Conservation (phyloP, 2,329 filamentous ascomycete species). For the Fusarium newnesense region DNA sequence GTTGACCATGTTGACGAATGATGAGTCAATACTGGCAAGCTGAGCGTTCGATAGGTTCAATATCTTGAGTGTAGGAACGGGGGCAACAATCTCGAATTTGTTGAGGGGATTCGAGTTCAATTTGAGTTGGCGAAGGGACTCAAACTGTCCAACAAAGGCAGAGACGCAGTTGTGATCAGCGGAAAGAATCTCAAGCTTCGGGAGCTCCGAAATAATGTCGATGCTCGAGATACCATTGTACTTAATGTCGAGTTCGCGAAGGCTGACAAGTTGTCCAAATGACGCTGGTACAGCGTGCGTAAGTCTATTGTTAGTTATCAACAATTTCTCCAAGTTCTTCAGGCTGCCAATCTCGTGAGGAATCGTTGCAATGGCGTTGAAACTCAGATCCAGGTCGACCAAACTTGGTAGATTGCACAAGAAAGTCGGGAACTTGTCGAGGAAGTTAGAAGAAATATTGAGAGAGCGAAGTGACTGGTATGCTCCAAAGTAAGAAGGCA, state of each 20-base stretch:
- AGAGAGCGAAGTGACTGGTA: constrained; percentile 84
- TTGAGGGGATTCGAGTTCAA: constrained; percentile 96
- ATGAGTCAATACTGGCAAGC: constrained; percentile 86
- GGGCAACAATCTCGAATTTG: constrained; percentile 83
- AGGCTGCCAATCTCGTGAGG: constrained; percentile 83
- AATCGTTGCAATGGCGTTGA: constrained; percentile 86
- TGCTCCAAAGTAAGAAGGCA: constrained; percentile 84
- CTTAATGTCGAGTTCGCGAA: constrained; percentile 93
- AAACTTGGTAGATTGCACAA: constrained; percentile 84
- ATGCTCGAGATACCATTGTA: constrained; percentile 93
- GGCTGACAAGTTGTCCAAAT: constrained; percentile 77
- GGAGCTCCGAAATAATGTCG: constrained; percentile 84
- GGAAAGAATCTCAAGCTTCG: constrained; percentile 86
- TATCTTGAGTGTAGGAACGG: constrained; percentile 83
- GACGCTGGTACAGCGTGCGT: constrained; percentile 77
- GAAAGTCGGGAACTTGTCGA: constrained; percentile 86
- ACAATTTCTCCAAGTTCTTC: constrained; percentile 83
- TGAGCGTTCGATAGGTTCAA: constrained; percentile 93
- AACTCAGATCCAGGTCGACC: constrained; percentile 94
- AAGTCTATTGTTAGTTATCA: constrained; percentile 95
- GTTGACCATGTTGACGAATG: constrained; percentile 88
- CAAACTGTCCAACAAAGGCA: constrained; percentile 88
- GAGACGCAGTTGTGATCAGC: constrained; percentile 95
- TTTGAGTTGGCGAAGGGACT: constrained; percentile 83
- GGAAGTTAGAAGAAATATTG: constrained; percentile 93